Evolutionary conservation across 78 protist genomes (phyloP).

Genomic region (Isochrysis galbana): DNA sequence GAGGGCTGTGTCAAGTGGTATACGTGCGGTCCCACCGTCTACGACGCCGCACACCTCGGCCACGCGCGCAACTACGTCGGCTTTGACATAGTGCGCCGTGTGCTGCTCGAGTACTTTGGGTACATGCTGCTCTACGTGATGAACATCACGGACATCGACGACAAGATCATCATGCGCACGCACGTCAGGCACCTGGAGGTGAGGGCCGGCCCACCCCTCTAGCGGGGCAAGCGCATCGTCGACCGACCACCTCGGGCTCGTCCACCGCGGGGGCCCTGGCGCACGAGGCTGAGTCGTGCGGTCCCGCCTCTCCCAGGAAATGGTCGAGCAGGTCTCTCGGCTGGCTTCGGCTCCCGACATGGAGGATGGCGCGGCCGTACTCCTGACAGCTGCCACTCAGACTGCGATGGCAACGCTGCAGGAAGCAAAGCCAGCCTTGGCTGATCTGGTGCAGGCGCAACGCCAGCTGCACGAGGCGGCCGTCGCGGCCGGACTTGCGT

Average conservation of each 20-base stretch:
- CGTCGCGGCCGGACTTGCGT: neutral
- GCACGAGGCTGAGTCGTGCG: too few species aligned
- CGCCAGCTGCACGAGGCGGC: neutral
- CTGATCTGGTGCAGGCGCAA: neutral
- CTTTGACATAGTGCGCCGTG: constrained; percentile 93
- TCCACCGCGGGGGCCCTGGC: too few species aligned
- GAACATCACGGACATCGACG: constrained; percentile 99
- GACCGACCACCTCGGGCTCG: too few species aligned
- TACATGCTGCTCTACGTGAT: constrained; percentile 74
- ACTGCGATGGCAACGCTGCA: neutral
- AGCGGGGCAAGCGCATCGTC: neutral
- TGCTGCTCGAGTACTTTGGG: constrained; percentile 87
- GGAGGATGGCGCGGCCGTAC: neutral
- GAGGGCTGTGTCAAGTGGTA: constrained; percentile 72
- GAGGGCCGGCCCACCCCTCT: neutral
- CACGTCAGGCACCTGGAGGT: constrained; percentile 47
- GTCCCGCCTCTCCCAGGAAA: too few species aligned
- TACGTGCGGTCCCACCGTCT: constrained; percentile 99
- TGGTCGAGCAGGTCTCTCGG: too few species aligned
- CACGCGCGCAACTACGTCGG: constrained; percentile 94
- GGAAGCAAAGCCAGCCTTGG: neutral
- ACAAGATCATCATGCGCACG: constrained; percentile 93
- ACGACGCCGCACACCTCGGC: constrained; percentile 95
- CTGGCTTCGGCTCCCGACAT: too few species aligned
- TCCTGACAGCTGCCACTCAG: neutral